phyloP scores from a whole-genome alignment of 352 stramenopile species.

The Poterioochromonas sp. region DNA sequence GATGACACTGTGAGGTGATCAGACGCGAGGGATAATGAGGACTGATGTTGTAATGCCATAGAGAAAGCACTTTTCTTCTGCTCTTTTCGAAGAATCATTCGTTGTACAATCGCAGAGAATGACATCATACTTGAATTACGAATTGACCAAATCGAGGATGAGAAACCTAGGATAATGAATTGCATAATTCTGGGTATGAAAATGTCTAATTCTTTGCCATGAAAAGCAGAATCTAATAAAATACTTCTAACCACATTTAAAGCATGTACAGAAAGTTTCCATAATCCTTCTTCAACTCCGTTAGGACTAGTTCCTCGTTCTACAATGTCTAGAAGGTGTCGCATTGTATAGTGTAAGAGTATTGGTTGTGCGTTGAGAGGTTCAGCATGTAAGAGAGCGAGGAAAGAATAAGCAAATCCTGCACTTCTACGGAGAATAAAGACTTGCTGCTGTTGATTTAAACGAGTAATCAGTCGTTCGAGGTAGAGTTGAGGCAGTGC shows the following conservation, averaged over 20 bases:
- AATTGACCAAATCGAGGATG: constrained; percentile 64
- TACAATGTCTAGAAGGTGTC: not conserved
- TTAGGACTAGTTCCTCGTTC: constrained; percentile 35
- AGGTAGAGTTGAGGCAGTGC: constrained; percentile 55
- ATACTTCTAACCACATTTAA: constrained; percentile 76
- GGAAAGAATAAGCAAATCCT: constrained; percentile 71
- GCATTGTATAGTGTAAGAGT: not conserved
- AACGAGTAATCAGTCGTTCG: constrained; percentile 56
- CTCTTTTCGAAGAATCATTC: not conserved
- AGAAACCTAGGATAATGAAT: constrained; percentile 60
- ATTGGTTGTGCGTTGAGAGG: constrained; percentile 61
- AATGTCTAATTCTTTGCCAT: constrained; percentile 54
- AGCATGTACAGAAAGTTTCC: constrained; percentile 65
- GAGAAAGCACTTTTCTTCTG: no score
- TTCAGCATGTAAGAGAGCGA: constrained; percentile 69
- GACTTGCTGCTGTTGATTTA: constrained; percentile 45
- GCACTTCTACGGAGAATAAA: constrained; percentile 70
- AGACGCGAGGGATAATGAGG: no score
- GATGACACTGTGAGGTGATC: no score
- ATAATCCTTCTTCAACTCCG: constrained; percentile 41
- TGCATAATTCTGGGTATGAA: not conserved
- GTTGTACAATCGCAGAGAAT: constrained; percentile 49
- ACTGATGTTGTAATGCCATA: no score
- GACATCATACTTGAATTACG: constrained; percentile 81
- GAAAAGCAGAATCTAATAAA: constrained; percentile 63